A percentile compares a stretch with the other conserved stretches of the same genome.
These are phyloP conservation scores for Populus hybrid DNA, from an alignment of 441 rosid species.

Conservation along the genomic window DNA sequence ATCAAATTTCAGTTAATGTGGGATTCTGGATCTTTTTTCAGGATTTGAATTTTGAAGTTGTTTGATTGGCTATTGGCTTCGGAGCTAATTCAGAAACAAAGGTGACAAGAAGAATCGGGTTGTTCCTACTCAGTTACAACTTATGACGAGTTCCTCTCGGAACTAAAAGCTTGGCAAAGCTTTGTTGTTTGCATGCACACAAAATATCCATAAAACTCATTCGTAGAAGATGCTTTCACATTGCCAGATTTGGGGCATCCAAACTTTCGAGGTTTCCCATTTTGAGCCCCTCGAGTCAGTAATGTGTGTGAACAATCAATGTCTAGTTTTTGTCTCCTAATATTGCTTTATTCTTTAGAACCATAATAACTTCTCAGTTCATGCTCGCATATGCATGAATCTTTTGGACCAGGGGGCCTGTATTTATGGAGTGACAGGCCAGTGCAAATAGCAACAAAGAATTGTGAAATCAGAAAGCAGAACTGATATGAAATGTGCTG, in stretches of 20 bases:
- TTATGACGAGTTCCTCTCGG: background rate
- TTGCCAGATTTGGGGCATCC: background rate
- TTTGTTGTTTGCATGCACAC: background rate
- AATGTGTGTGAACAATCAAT: too few species aligned
- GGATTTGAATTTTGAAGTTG: background rate
- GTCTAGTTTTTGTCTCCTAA: background rate
- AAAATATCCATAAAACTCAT: background rate
- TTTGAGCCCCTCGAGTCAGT: background rate
- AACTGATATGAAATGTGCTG: background rate
- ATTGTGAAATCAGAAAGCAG: background rate
- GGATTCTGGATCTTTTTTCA: background rate
- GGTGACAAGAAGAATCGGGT: background rate
- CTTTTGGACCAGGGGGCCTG: background rate
- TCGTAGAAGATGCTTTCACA: background rate
- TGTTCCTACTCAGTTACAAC: background rate
- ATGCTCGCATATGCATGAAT: background rate
- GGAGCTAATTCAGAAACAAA: background rate
- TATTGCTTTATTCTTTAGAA: background rate
- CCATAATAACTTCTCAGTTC: background rate
- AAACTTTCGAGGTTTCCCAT: background rate
- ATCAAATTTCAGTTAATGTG: background rate
- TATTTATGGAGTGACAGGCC: background rate
- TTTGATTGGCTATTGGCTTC: background rate
- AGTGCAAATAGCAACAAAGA: background rate
- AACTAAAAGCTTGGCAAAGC: background rate